Evolutionary conservation across 2,329 filamentous ascomycete species (phyloP), one percentile per base, ranked within the genome.

Genomic region (Chrysoporthe puriensis): DNA sequence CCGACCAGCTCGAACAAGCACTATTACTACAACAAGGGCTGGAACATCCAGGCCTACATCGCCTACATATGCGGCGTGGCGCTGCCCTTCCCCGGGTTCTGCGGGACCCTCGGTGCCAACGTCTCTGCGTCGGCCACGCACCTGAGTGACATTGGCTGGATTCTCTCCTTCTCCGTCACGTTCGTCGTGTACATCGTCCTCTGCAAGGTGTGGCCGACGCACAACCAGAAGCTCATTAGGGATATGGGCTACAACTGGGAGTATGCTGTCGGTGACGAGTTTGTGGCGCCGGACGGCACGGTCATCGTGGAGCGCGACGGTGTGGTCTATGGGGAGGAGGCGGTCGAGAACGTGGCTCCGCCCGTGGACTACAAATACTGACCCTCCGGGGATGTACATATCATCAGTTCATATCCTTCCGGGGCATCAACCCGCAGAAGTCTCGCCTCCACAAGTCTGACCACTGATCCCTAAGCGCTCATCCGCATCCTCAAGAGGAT

Each of bases 41-140:
- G 76, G 73, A 79, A 79, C 62, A 56, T 79, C 11, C 77, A 79
- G 69, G 77, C 74, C 8, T 70, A 76, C 21, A 71, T 78, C 57
- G 77, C 77, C 42, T 79, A 79, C 58, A 52, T 78, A 26, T 73
- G 70, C 42, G 77, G 76, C 26, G 73, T 77, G 42, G 74, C 74
- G 2, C 71, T 78, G 40, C 76, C 76, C 4, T 78, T 79, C 54
- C 75, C 77, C 1, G 77, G 77, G 0, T 77, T 79, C 52, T 69
- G 76, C 18, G 76, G 75, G 34, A 73, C 76, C 1, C 71, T 78
- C n/a, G 76, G 77, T 13, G 72, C 75, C 11, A 71, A 66, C 8
- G 76, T 79, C 32, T 74, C 72, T 44, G 64, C 71, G 11, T 67
- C 72, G 0, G 79, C 77, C 2, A 74, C 72, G 1, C 66, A 77